phyloP scores from a whole-genome alignment of 2,329 filamentous ascomycete species.

The Alternaria angustiovoidea region DNA sequence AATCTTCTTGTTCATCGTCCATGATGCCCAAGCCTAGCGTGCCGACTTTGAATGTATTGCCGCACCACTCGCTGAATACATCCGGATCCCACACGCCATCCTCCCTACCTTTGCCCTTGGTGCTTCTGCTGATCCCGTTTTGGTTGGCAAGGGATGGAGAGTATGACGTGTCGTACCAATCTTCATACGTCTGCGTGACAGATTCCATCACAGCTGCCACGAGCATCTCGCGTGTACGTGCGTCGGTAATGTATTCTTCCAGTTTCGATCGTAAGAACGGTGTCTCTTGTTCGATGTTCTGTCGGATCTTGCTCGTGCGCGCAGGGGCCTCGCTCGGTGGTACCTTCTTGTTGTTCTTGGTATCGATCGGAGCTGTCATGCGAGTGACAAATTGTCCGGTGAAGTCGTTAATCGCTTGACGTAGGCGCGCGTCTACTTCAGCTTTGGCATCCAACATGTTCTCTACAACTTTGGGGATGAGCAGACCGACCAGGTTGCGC shows the following conservation, averaged over 20 bases:
- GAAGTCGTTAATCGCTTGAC: conserved; percentile 72
- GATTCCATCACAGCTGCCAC: conserved; percentile 71
- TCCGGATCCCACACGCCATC: conserved; percentile 71
- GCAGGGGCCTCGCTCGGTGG: conserved; percentile 36
- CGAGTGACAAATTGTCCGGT: conserved; percentile 65
- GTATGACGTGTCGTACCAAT: conserved; percentile 66
- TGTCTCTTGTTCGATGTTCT: conserved; percentile 66
- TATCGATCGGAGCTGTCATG: conserved; percentile 61
- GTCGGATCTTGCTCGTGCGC: conserved; percentile 57
- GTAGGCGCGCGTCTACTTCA: conserved; percentile 69
- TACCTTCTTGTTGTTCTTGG: conserved; percentile 35
- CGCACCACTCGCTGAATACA: conserved; percentile 70
- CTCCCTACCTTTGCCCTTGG: conserved; percentile 62
- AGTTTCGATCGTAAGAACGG: conserved; percentile 64
- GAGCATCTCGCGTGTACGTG: conserved; percentile 70
- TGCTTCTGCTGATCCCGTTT: conserved; percentile 28
- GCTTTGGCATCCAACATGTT: conserved; percentile 77
- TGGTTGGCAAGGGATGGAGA: conserved; percentile 27
- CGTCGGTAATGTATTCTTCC: conserved; percentile 70
- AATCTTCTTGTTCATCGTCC: conserved; percentile 17
- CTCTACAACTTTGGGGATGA: conserved; percentile 71
- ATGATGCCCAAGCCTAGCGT: conserved; percentile 47
- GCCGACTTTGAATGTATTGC: conserved; percentile 66
- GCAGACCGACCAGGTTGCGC: conserved; percentile 66
- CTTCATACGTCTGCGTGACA: conserved; percentile 69